Conservation (phyloP, 306 rosid genomes). For the Fragaria vesca region DNA sequence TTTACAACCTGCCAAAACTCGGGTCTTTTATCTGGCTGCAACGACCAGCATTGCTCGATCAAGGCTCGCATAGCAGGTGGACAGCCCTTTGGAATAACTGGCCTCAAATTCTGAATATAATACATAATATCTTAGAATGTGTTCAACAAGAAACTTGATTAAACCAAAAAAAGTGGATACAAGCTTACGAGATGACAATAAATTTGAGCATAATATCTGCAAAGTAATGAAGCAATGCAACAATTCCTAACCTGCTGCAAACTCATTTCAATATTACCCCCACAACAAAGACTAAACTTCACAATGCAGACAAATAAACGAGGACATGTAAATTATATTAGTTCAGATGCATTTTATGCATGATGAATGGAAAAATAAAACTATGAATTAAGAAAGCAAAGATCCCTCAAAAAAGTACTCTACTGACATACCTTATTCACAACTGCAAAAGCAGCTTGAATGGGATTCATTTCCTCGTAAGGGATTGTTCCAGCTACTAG, state of each 20-base stretch:
- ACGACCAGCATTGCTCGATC: constrained; percentile 88
- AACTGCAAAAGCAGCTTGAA: constrained; percentile 97
- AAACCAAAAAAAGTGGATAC: background rate
- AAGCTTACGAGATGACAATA: constrained; percentile 9
- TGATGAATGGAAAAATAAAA: background rate
- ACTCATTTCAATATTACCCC: background rate
- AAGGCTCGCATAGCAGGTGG: constrained; percentile 70
- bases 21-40: constrained; percentile 76
- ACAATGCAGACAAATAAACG: background rate
- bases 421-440: constrained; percentile 66
- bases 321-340: background rate
- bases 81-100: constrained; percentile 58
- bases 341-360: background rate
- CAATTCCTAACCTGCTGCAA: background rate
- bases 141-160: background rate
- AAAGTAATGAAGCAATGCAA: background rate
- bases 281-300: background rate
- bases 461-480: constrained; percentile 87
- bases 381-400: background rate
- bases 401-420: background rate
- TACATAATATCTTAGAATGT: constrained; percentile 1
- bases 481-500: constrained; percentile 84
- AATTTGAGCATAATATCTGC: background rate
- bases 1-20: constrained; percentile 92
- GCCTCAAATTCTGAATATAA: constrained; percentile 67